Evolutionary conservation across 257 asterid species (phyloP), one percentile per base, ranked within the genome.

Genomic region (Agastache rugosa): DNA sequence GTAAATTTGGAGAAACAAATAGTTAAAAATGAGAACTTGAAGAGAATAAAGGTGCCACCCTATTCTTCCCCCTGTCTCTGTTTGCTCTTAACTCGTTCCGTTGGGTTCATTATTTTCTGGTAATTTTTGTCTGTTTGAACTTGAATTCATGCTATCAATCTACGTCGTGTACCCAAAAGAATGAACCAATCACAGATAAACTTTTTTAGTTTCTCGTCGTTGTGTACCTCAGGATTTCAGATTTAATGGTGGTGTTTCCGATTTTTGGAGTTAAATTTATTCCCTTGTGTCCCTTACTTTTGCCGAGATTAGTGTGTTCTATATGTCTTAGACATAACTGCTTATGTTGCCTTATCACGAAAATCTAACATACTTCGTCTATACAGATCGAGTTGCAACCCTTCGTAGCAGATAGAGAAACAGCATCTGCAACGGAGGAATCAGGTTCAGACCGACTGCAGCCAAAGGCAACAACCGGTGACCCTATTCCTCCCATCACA

Each of bases 41-140:
- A 90, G 87, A 85, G 86, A 76, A 77, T 81, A 63, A 92, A 92
- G 96, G 97, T 92, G 50, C 69, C 35, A 35, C 56, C 34, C 44
- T 42, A 15, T 69, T 55, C n/a, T 54, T 23, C 39, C 39, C 3
- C 45, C 12, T 25, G 27, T 44, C 63, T 72, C 25, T 34, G 19
- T 42, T 22, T 48, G n/a, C 50, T 64, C 51, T 34, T 11, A 29
- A 47, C 41, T 1, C 37, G 27, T 35, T 68, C 25, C 34, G 3
- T 73, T 69, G 14, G 37, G n/a, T 64, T 63, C 58, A 45, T 45
- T 16, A 10, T 10, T 20, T 17, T 48, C 20, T 19, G 17, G 22
- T 47, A 22, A 37, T 63, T 22, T 45, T 27, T 31, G 35, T 27
- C 61, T 51, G 16, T 42, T 47, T 2, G 25, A 75, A 66, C 27